Evolutionary conservation across 1,284 basidiomycete species (phyloP).

Genomic region (Vanrija sp.): DNA sequence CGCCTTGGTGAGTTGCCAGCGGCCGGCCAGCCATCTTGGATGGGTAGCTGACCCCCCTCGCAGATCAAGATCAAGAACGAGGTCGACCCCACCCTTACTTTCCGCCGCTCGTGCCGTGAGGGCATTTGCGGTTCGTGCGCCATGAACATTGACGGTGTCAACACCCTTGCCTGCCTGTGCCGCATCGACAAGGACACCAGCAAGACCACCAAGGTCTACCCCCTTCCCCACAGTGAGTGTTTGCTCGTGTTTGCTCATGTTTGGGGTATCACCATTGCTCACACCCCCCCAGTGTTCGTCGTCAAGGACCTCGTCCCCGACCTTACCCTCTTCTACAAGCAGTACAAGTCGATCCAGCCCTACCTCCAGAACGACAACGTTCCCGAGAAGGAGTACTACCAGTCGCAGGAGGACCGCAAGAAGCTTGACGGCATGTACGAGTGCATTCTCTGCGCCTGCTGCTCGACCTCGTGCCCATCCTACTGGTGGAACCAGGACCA

Average conservation of each 20-base stretch:
- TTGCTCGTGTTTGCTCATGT: no score
- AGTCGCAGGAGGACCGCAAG: constrained; percentile 85
- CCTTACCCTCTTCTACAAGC: constrained; percentile 65
- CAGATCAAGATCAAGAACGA: constrained; percentile 99
- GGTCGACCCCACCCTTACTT: constrained; percentile 91
- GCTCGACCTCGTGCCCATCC: constrained; percentile 87
- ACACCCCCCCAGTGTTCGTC: constrained; percentile 73
- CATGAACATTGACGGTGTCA: constrained; percentile 98
- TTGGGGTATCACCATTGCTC: not conserved
- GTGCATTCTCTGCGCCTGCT: constrained; percentile 72
- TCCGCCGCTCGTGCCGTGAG: constrained; percentile 94
- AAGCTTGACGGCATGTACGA: constrained; percentile 98
- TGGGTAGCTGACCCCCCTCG: not conserved
- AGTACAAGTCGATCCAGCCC: constrained; percentile 98
- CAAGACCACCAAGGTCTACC: constrained; percentile 89
- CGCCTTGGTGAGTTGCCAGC: constrained; percentile 46
- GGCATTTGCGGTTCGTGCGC: constrained; percentile 98
- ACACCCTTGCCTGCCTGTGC: constrained; percentile 96
- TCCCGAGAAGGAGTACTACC: constrained; percentile 73
- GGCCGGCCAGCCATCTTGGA: not conserved
- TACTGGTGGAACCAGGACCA: constrained; percentile 99
- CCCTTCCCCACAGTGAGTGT: constrained; percentile 89
- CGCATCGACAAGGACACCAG: constrained; percentile 74
- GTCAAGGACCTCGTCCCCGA: constrained; percentile 95
- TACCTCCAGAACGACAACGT: constrained; percentile 89